Percentiles rank a stretch among this genome's conserved stretches.
Evolutionary conservation across 306 rosid species (phyloP).

Genomic region (Pterocarpus santalinus): DNA sequence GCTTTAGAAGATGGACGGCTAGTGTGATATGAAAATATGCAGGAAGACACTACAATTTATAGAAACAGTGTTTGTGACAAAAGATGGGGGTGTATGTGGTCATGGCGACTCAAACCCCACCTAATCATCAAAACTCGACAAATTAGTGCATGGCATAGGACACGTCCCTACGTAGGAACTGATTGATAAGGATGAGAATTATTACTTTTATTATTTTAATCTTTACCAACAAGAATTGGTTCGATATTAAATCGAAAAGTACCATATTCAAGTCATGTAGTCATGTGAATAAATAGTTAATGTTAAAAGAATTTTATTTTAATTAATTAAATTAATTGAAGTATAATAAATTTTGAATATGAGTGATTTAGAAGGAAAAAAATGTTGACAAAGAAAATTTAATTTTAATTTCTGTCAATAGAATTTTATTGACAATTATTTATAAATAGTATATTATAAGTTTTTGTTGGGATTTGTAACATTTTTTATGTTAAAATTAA

Average conservation of each 20-base stretch:
- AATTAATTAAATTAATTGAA: no score
- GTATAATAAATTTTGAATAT: no score
- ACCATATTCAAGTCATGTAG: no score
- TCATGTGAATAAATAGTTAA: no score
- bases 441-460: neutral
- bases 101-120: constrained; percentile 41
- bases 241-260: neutral
- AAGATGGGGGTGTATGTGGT: neutral
- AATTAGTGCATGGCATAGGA: constrained; percentile 35
- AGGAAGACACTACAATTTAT: neutral
- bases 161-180: constrained; percentile 19
- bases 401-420: no score
- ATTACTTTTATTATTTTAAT: neutral
- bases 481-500: no score
- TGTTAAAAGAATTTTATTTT: no score
- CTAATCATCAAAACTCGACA: constrained; percentile 35
- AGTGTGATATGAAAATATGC: neutral
- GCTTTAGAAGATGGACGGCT: constrained; percentile 16
- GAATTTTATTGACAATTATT: no score
- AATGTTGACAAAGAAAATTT: no score
- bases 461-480: no score
- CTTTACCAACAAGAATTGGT: neutral
- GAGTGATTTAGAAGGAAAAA: no score
- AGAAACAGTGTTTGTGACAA: neutral
- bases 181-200: constrained; percentile 3